Percentiles rank a stretch among this genome's conserved stretches.
Evolutionary conservation across 495 filamentous ascomycete genomes (phyloP).

Genomic region (Xylaria sp.): DNA sequence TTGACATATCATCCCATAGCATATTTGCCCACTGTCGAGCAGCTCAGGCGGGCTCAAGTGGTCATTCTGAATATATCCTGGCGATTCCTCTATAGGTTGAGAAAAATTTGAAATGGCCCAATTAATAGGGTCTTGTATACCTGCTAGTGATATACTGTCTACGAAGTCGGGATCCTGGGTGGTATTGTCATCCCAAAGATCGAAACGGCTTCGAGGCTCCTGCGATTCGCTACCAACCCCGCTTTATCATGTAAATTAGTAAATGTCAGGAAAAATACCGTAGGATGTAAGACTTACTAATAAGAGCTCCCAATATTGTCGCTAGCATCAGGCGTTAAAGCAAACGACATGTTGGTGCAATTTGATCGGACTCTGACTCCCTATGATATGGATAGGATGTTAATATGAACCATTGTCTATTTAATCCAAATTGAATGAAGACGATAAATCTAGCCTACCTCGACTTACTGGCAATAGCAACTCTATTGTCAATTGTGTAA

Average conservation of each 20-base stretch:
- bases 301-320: not conserved
- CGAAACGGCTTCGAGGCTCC: slow-evolving; percentile 11
- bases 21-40: slow-evolving; percentile 28
- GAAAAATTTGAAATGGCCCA: not conserved
- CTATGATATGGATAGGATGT: not conserved
- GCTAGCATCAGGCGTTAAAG: not conserved
- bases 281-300: not conserved
- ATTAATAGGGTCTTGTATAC: not conserved
- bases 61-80: not conserved
- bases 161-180: not conserved
- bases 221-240: not conserved
- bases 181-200: not conserved
- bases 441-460: not conserved
- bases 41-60: slow-evolving; percentile 13
- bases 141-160: not conserved
- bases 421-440: not conserved
- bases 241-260: slow-evolving; percentile 1
- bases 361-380: not conserved
- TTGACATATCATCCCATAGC: slow-evolving; percentile 38
- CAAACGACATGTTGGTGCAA: slow-evolving; percentile 3
- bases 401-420: not conserved
- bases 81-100: not conserved
- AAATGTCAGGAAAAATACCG: not conserved
- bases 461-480: not conserved
- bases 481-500: not conserved